Percentiles rank a stretch among this genome's conserved stretches.
Conservation (phyloP, 495 filamentous ascomycete species). For the Astrocystis sublimbata region DNA sequence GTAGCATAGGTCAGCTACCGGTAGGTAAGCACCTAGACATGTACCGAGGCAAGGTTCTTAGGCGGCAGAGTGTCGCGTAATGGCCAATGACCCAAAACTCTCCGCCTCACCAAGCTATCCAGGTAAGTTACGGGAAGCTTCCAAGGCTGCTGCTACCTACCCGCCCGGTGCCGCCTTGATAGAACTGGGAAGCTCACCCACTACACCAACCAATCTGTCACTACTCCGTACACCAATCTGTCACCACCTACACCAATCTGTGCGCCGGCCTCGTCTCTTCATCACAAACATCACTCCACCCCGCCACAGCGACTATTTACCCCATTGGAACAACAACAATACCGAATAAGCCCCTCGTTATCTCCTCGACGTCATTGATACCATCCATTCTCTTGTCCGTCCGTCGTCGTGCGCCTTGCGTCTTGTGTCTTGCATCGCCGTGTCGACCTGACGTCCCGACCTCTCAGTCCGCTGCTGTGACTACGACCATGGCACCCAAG, state of each 20-base stretch:
- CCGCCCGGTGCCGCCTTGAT: not conserved
- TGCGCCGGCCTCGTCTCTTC: no score
- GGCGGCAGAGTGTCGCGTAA: conserved; percentile 40
- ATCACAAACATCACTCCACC: no score
- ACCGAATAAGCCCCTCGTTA: no score
- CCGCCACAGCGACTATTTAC: no score
- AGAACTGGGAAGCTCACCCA: conserved; percentile 7
- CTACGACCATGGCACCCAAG: conserved; percentile 78
- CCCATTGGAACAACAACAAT: no score
- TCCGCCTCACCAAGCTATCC: conserved; percentile 31
- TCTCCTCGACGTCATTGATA: no score
- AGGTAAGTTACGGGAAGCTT: conserved; percentile 10
- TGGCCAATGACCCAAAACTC: conserved; percentile 23
- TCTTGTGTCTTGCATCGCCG: not conserved
- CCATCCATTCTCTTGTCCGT: no score
- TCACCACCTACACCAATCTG: no score
- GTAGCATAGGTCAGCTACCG: no score
- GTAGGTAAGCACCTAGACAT: no score
- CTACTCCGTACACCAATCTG: no score
- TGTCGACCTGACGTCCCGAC: not conserved
- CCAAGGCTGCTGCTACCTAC: not conserved
- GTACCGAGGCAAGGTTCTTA: conserved; percentile 9
- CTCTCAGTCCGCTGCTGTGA: conserved; percentile 4
- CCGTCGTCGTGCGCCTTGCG: not conserved
- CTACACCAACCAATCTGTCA: not conserved